Base-by-base conservation (phyloP, 257 asterid genomes). In the Leonotis leonurus region DNA sequence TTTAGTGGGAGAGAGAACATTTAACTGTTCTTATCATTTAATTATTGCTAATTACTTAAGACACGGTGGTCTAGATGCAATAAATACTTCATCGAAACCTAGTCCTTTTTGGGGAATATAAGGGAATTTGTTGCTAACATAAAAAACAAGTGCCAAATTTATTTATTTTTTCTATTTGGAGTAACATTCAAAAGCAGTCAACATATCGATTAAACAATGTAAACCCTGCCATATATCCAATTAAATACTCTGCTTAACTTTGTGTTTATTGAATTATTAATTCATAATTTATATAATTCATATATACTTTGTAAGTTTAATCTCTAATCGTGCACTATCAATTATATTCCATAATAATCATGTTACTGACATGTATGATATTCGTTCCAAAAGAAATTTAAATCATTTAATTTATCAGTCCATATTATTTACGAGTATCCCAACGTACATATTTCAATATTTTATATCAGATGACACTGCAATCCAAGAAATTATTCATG, bases 171-270 rank as follows among this genome's bases (percentile, higher is more conserved):
- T 54, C 16, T 54, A 20, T 56, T 36, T 20, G 27, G 44, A 10
- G 22, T 56, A 44, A n/a, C 20, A 6, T 36, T 14, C 33, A 56
- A 56, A 56, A 56, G 46, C 33, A 56, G 62, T 56, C 62, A 36
- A 56, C 48, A 35, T 8, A 29, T 17, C 27, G 13, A 50, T 50
- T 50, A 11, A 50, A 24, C 6, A 12, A 43, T 13, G 11, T 8
- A 33, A 33, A 33, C 7, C 11, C 39, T 0, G 39, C 39, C 39
- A 33, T 33, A 27, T 2, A 27, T 6, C 6, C 3, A 48, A 48
- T 22, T 48, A 9, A 48, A 21, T 11, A 21, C 8, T 0, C 29
- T 21, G 29, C 30, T 9, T 21, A 20, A 11, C 16, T 10, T 22
- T n/a, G 48, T 48, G 29, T 48, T 48, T 48, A 14, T 48, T 21